Conservation (phyloP, 352 stramenopile species). For the Globisporangium canariense region DNA sequence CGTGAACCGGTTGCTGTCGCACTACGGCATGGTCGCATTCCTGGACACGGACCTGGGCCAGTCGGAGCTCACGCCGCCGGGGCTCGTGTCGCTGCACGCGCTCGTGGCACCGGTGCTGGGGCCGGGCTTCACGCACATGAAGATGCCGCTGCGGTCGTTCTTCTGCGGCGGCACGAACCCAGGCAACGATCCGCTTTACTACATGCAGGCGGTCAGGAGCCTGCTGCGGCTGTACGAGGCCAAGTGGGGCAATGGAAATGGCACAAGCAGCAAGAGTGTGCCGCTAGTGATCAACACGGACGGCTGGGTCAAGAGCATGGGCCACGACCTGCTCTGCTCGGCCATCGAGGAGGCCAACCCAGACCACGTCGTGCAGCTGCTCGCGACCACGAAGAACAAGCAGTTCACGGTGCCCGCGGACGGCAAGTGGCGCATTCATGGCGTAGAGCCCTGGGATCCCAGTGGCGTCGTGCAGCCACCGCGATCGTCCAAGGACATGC, state of each 20-base stretch:
- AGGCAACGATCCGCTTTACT: conserved; percentile 69
- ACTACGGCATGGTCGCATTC: conserved; percentile 82
- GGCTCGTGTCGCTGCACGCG: conserved; percentile 90
- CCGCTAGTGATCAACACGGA: conserved; percentile 96
- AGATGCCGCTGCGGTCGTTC: conserved; percentile 62
- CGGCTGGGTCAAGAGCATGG: conserved; percentile 97
- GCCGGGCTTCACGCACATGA: conserved; percentile 91
- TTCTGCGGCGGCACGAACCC: conserved; percentile 78
- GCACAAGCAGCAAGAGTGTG: conserved; percentile 25
- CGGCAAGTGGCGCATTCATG: conserved; percentile 50
- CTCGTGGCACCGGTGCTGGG: conserved; percentile 87
- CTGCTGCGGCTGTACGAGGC: conserved; percentile 58
- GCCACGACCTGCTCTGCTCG: conserved; percentile 91
- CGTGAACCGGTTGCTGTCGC: conserved; percentile 88
- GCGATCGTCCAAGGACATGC: conserved; percentile 80
- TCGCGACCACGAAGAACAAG: conserved; percentile 88
- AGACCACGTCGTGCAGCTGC: conserved; percentile 92
- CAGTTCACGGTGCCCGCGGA: conserved; percentile 69
- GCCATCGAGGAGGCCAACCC: conserved; percentile 85
- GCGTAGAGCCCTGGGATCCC: conserved; percentile 68
- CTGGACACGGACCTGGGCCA: conserved; percentile 95
- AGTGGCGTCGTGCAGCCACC: conserved; percentile 53
- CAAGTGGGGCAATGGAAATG: conserved; percentile 36
- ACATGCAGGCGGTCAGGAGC: conserved; percentile 69
- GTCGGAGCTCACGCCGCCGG: conserved; percentile 92